phyloP scores from a whole-genome alignment of 2,329 filamentous ascomycete genomes.

The Juglanconis oblonga region DNA sequence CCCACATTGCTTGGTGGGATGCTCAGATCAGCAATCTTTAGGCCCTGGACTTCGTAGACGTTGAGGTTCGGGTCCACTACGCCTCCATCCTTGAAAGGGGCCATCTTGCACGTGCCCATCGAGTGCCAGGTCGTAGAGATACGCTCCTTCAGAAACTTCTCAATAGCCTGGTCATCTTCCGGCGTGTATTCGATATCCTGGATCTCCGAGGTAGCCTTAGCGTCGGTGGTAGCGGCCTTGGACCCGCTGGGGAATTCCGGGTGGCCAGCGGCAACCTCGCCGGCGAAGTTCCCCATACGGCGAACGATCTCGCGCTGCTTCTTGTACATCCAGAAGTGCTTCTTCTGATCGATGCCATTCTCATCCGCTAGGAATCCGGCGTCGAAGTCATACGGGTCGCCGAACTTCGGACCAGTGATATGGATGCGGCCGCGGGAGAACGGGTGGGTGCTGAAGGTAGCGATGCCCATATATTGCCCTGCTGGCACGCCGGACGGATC shows the following conservation, averaged over 20 bases:
- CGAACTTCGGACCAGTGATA: constrained; percentile 44
- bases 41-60: constrained; percentile 39
- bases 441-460: constrained; percentile 56
- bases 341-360: constrained; percentile 52
- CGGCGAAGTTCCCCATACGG: constrained; percentile 49
- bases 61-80: constrained; percentile 40
- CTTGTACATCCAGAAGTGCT: constrained; percentile 63
- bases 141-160: constrained; percentile 36
- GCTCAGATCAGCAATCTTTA: constrained; percentile 39
- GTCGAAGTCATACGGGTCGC: constrained; percentile 52
- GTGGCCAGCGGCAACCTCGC: constrained; percentile 41
- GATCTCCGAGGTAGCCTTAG: constrained; percentile 4
- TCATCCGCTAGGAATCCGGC: constrained; percentile 54
- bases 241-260: constrained; percentile 38
- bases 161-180: constrained; percentile 47
- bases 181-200: constrained; percentile 43
- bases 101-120: constrained; percentile 45
- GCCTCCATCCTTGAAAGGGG: constrained; percentile 34
- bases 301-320: constrained; percentile 59
- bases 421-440: constrained; percentile 61
- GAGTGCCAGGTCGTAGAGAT: constrained; percentile 41
- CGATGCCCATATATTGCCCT: constrained; percentile 50
- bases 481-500: constrained; percentile 35
- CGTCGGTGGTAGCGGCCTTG: background rate
- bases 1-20: constrained; percentile 37